Evolutionary conservation across 83 land plant species (phyloP), one percentile per base, ranked within the genome.

Genomic region (Diphasiastrum complanatum): DNA sequence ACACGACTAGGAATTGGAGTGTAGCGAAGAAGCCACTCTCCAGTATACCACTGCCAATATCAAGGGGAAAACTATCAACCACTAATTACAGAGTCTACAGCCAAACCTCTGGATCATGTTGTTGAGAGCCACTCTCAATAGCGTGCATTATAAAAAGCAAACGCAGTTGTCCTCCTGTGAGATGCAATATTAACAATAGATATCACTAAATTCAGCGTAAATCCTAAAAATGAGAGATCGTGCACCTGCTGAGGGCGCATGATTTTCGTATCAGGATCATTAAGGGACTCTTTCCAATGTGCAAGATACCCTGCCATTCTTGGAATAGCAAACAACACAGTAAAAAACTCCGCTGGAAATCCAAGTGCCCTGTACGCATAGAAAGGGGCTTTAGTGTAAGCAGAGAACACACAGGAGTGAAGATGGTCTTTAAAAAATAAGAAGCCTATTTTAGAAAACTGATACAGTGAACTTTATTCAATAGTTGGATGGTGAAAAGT

Each of bases 201-300:
- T 19, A 26, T 8, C 16, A 5, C 14, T 24, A 29, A 56, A 26
- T 5, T 24, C 16, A 4, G 25, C 19, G 11, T 37, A 22, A 27
- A 65, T 25, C 20, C 2, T n/a, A n/a, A n/a, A n/a, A n/a, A n/a
- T n/a, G n/a, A n/a, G n/a, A n/a, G n/a, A n/a, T n/a, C n/a, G n/a
- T n/a, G n/a, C n/a, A 89, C 99, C 99, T 95, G 79, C 62, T 86
- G 92, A 28, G 99, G 99, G 54, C 99, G 75, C 79, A 95, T 95
- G 57, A 95, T 95, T 64, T 89, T 95, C 22, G 99, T 95, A 35
- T 95, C 99, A 61, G 99, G 99, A 73, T 89, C 93, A 71, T 84
- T 87, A 22, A 95, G 83, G 19, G 99, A 89, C 51, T 89, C 99
- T 41, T 76, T 57, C 99, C 99, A 89, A 68, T 95, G 99, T n/a